Evolutionary conservation across 2,329 filamentous ascomycete genomes (phyloP), one percentile per base, ranked within the genome.

Genomic region (Hypoxylon sp.): DNA sequence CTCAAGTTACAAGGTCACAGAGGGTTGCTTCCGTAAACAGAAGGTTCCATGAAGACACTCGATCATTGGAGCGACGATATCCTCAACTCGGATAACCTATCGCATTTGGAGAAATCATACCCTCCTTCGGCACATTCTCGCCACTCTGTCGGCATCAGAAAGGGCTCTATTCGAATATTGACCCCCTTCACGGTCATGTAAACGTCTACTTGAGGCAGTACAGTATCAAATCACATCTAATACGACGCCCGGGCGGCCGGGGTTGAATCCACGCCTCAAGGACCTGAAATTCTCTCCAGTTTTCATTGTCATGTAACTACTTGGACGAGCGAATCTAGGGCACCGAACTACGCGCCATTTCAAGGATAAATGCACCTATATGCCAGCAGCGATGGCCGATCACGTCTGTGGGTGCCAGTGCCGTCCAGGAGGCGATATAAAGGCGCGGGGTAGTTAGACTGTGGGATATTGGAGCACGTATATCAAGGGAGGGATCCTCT

Each of bases 91-190:
- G 60, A 60, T 48, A 61, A 45, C 48, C 38, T 63, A 55, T 60
- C 63, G 52, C 55, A 62, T 53, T 28, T 21, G 38, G 36, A 49
- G 43, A 51, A 55, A 68, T 69, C 63, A 70, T 34, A 70, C 73
- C 74, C 72, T 51, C 74, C 67, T 46, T 76, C 75, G 75, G 74
- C 56, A 67, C 63, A 75, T 74, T 75, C 71, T 76, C 75, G 75
- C 68, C 65, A 63, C 49, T 74, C 68, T 68, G 61, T 74, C 73
- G 74, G 74, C 66, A 73, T 75, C 36, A 34, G 23, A 56, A 46
- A 25, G 28, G 21, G 43, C 21, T 60, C 43, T 38, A 23, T 30
- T 60, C 34, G n/a, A 34, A 49, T 58, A 58, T 46, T 19, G 14
- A 32, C 52, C 52, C 60, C 30, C 17, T 48, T 60, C 10, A 19